Evolutionary conservation across 1,139 yeast species (phyloP).

Genomic region (Debaryomyces fabryi): DNA sequence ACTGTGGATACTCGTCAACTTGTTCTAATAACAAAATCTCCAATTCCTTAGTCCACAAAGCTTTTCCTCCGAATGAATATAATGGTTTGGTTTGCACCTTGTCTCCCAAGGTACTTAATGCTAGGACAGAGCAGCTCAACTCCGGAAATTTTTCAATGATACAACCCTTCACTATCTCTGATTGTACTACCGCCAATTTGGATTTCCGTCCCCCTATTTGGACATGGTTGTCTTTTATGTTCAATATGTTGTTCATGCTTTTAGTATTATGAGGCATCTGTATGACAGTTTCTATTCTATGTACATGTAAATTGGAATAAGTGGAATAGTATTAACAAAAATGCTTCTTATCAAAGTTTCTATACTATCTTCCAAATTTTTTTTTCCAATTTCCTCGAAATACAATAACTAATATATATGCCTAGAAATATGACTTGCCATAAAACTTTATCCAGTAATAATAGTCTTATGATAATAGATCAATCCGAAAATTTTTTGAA

Average conservation of each 20-base stretch:
- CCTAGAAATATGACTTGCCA: background rate
- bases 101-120: conserved; percentile 88
- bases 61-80: conserved; percentile 93
- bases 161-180: conserved; percentile 67
- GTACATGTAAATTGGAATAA: conserved; percentile 1
- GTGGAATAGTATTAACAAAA: background rate
- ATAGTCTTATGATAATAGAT: background rate
- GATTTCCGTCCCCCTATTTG: conserved; percentile 91
- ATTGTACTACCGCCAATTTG: conserved; percentile 81
- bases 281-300: background rate
- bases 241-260: conserved; percentile 6
- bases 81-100: conserved; percentile 82
- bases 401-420: background rate
- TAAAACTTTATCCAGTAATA: background rate
- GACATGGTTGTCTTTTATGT: conserved; percentile 25
- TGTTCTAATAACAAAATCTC: conserved; percentile 72
- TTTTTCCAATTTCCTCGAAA: background rate
- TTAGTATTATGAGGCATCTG: conserved; percentile 11
- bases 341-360: background rate
- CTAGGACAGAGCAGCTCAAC: conserved; percentile 64
- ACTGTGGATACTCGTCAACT: conserved; percentile 63
- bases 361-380: background rate
- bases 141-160: conserved; percentile 66
- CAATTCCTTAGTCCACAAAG: conserved; percentile 94
- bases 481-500: conserved; percentile 7